Conservation (phyloP, 148 eudicot species). For the Drosera capensis region DNA sequence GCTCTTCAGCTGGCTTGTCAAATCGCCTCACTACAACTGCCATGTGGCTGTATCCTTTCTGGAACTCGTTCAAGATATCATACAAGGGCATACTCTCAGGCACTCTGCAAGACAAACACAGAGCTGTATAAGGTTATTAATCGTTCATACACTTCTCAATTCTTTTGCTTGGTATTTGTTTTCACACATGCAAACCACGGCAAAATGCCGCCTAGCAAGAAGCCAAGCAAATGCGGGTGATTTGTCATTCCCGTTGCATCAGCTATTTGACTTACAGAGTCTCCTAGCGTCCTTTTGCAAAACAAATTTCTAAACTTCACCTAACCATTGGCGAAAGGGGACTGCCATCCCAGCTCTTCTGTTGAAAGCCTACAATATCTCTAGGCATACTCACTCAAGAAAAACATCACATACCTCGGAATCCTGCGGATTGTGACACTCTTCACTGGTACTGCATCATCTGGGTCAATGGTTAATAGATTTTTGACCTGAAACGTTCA, state of each 20-base stretch:
- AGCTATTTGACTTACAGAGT: too few species aligned
- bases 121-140: not conserved
- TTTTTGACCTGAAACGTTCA: slow-evolving; percentile 25
- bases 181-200: too few species aligned
- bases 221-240: too few species aligned
- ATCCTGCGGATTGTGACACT: slow-evolving; percentile 30
- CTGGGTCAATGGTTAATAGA: slow-evolving; percentile 30
- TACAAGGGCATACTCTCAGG: slow-evolving; percentile 51
- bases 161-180: too few species aligned
- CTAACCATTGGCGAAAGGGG: too few species aligned
- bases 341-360: too few species aligned
- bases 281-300: too few species aligned
- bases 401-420: slow-evolving; percentile 25
- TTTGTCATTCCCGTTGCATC: too few species aligned
- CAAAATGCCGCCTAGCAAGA: too few species aligned
- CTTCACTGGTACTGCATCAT: slow-evolving; percentile 29
- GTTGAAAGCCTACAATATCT: too few species aligned
- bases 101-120: slow-evolving; percentile 19
- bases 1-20: slow-evolving; percentile 3
- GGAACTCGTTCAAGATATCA: slow-evolving; percentile 63
- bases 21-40: slow-evolving; percentile 31
- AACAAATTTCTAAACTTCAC: too few species aligned
- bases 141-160: not conserved
- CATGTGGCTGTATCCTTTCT: slow-evolving; percentile 60
- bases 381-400: not conserved